Conservation (phyloP, 345 rosid species). For the Heritiera fomes region DNA sequence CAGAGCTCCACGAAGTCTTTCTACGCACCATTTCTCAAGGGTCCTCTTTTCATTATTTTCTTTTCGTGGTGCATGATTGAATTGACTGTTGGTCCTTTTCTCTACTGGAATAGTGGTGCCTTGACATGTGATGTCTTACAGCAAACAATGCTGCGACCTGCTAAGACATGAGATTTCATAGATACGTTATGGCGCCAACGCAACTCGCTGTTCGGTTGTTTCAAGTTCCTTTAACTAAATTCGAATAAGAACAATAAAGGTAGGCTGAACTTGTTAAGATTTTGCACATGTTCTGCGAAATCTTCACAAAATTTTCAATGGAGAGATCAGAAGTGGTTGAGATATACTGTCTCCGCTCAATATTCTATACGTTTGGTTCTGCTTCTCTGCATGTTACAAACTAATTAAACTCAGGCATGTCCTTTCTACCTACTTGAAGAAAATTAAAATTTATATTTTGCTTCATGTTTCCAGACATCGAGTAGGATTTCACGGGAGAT, state of each 20-base stretch:
- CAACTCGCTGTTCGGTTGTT: slow-evolving; percentile 8
- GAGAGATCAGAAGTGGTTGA: no score
- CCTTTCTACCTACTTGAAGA: not conserved
- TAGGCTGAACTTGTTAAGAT: no score
- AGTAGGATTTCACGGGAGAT: slow-evolving; percentile 17
- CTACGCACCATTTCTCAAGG: slow-evolving; percentile 5
- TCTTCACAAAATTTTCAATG: no score
- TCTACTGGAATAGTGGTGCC: not conserved
- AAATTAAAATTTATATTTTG: slow-evolving; percentile 4
- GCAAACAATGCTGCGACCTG: not conserved
- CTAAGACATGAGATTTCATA: slow-evolving; percentile 1
- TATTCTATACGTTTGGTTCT: no score
- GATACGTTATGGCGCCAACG: slow-evolving; percentile 9
- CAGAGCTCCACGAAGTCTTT: slow-evolving; percentile 11
- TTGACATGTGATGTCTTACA: not conserved
- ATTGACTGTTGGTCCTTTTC: not conserved
- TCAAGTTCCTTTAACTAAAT: slow-evolving; percentile 2
- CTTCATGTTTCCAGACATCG: slow-evolving; percentile 24
- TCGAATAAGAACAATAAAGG: no score
- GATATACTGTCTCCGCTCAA: no score
- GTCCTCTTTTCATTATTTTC: not conserved
- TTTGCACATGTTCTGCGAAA: no score
- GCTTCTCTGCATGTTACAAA: not conserved
- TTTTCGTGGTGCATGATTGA: not conserved
- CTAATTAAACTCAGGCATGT: slow-evolving; percentile 16